Percentiles rank a stretch among this genome's conserved stretches.
Conservation (phyloP, 768 basidiomycete species). For the Boletus insuetus region DNA sequence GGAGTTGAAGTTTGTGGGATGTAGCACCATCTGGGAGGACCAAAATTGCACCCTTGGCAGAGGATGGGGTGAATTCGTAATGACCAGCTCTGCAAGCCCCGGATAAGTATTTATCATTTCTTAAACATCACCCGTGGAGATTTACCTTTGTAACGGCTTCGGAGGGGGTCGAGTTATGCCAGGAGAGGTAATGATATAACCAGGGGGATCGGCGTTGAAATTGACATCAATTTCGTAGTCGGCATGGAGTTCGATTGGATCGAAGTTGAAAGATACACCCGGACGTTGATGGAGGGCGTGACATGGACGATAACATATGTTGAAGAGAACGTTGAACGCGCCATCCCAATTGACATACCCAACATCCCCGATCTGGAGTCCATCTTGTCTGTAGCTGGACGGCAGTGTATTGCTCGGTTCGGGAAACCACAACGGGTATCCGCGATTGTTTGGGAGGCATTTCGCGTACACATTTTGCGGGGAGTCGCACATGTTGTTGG, state of each 20-base stretch:
- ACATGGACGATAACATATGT: conserved; percentile 14
- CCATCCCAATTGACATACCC: conserved; percentile 27
- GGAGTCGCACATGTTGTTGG: not conserved
- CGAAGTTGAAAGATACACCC: not conserved
- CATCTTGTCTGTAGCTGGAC: conserved; percentile 19
- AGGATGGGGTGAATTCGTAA: not conserved
- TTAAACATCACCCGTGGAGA: too few species aligned
- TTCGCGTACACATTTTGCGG: not conserved
- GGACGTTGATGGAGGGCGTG: not conserved
- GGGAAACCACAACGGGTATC: conserved; percentile 32
- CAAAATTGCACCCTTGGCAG: conserved; percentile 26
- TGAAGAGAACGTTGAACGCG: conserved; percentile 32
- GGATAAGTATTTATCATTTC: not conserved
- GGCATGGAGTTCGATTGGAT: not conserved
- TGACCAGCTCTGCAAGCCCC: not conserved
- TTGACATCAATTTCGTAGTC: not conserved
- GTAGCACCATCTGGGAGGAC: conserved; percentile 29
- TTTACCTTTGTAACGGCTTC: not conserved
- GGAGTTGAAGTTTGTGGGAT: conserved; percentile 11
- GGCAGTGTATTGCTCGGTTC: conserved; percentile 23
- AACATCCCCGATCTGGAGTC: conserved; percentile 36
- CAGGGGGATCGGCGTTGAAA: not conserved
- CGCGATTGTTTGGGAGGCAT: conserved; percentile 14
- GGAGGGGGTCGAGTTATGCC: not conserved
- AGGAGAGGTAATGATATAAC: not conserved